Evolutionary conservation across 345 rosid genomes (phyloP).

Genomic region (Nephelium lappaceum): DNA sequence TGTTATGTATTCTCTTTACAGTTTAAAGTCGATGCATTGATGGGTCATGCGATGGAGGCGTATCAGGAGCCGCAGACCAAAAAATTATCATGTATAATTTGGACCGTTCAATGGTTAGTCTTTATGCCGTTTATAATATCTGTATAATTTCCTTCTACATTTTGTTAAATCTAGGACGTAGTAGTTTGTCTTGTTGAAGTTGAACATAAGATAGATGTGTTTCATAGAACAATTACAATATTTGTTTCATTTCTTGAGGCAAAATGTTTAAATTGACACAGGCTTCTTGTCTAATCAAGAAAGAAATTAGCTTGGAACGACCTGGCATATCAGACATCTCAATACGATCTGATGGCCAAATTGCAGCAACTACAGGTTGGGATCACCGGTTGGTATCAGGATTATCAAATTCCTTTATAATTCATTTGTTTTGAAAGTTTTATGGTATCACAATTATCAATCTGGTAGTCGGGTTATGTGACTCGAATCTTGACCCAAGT

Average conservation of each 20-base stretch:
- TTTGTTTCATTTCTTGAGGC: no score
- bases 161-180: neutral
- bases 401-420: neutral
- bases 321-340: slow-evolving; percentile 78
- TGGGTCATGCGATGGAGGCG: slow-evolving; percentile 70
- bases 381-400: slow-evolving; percentile 69
- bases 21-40: slow-evolving; percentile 72
- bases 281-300: slow-evolving; percentile 78
- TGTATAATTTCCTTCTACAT: neutral
- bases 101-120: slow-evolving; percentile 64
- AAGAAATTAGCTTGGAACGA: slow-evolving; percentile 73
- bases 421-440: neutral
- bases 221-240: neutral
- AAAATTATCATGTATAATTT: slow-evolving; percentile 61
- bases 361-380: slow-evolving; percentile 97
- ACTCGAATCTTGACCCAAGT: slow-evolving; percentile 52
- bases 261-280: slow-evolving; percentile 28
- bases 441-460: no score
- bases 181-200: slow-evolving; percentile 1
- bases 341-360: slow-evolving; percentile 73
- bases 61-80: slow-evolving; percentile 94
- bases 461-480: slow-evolving; percentile 45
- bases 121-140: neutral
- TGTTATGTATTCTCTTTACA: slow-evolving; percentile 36
- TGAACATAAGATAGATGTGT: neutral